A percentile compares a stretch with the other conserved stretches of the same genome.
These are phyloP conservation scores for Nemophila menziesii DNA, from an alignment of 257 asterid genomes.

Conservation along the genomic window DNA sequence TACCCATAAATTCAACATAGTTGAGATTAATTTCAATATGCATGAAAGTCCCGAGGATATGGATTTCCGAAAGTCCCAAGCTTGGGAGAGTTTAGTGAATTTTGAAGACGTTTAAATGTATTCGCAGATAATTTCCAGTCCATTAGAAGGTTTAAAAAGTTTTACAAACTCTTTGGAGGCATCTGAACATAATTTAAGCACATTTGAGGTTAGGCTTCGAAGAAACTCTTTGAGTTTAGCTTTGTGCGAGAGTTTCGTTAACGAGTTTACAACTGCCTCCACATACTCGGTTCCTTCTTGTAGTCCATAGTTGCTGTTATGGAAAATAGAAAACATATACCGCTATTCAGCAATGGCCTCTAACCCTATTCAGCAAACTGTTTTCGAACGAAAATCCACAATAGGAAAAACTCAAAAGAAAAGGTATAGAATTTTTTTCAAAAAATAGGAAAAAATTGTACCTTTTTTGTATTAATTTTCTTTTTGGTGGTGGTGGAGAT, in stretches of 20 bases:
- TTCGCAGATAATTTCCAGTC: conserved; percentile 29
- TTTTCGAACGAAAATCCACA: not conserved
- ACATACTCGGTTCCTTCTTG: not conserved
- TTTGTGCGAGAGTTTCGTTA: conserved; percentile 28
- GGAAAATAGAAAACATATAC: not conserved
- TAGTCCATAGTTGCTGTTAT: conserved; percentile 6
- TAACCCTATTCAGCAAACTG: conserved; percentile 8
- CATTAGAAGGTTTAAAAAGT: conserved; percentile 50
- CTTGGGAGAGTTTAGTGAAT: conserved; percentile 53
- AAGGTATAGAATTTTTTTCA: no score
- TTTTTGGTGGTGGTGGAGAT: no score
- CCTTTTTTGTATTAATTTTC: no score
- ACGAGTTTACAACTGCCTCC: conserved; percentile 16
- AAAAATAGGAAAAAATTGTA: no score
- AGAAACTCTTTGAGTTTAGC: conserved; percentile 70
- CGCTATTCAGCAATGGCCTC: conserved; percentile 1
- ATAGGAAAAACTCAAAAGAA: no score
- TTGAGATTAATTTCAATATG: conserved; percentile 44
- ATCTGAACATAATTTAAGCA: conserved; percentile 38
- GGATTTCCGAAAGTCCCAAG: conserved; percentile 57
- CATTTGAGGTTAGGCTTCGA: conserved; percentile 52
- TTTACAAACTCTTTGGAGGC: conserved; percentile 60
- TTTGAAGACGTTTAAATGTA: conserved; percentile 40
- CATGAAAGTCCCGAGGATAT: conserved; percentile 45
- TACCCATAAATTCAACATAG: conserved; percentile 31